These are phyloP conservation scores for Populus ilicifolia DNA, from an alignment of 345 rosid species.

Conservation along the genomic window DNA sequence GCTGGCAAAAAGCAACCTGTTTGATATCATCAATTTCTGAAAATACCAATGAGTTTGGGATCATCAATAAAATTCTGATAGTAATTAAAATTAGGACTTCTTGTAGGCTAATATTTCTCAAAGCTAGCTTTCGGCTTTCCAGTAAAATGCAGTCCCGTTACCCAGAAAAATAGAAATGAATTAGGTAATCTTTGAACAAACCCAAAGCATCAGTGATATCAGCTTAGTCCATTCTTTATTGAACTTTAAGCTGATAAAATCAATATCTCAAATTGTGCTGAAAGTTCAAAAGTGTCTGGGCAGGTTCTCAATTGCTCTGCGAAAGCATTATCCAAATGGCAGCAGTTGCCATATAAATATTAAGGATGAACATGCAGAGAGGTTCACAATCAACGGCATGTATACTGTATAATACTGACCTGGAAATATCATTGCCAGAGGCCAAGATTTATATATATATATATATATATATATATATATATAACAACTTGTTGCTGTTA, in stretches of 20 bases:
- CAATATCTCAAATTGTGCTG: too few relatives aligned
- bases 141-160: background rate
- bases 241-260: too few relatives aligned
- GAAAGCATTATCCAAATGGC: background rate
- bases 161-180: background rate
- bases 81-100: too few relatives aligned
- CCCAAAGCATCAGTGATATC: background rate
- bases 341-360: background rate
- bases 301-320: background rate
- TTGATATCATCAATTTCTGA: too few relatives aligned
- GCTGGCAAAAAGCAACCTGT: too few relatives aligned
- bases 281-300: too few relatives aligned
- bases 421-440: slow-evolving; percentile 78
- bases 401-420: slow-evolving; percentile 39
- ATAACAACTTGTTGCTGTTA: too few relatives aligned
- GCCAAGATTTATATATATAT: slow-evolving; percentile 66
- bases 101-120: too few relatives aligned
- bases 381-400: background rate
- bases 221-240: too few relatives aligned
- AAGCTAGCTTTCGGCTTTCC: background rate
- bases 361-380: background rate
- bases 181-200: background rate
- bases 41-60: too few relatives aligned
- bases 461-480: too few relatives aligned
- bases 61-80: too few relatives aligned